These are phyloP conservation scores for Aspergillus sergii DNA, from an alignment of 2,329 filamentous ascomycete genomes.

Conservation along the genomic window DNA sequence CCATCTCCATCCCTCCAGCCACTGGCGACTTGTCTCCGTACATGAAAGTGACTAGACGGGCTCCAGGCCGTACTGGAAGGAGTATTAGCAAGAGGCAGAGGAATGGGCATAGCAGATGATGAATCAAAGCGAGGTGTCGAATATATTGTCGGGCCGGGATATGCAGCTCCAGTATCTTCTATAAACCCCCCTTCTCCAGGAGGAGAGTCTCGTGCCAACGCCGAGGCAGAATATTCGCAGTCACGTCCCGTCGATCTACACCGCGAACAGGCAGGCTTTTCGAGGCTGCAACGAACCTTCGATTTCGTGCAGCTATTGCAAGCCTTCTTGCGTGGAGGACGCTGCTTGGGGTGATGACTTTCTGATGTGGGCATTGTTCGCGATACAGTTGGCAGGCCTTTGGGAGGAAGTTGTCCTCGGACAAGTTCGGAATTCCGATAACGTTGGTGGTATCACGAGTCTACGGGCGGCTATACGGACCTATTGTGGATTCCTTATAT, in stretches of 20 bases:
- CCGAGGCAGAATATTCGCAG: slow-evolving; percentile 21
- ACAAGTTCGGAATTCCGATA: neutral
- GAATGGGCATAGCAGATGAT: neutral
- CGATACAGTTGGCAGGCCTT: neutral
- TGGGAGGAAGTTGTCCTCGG: neutral
- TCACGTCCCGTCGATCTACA: slow-evolving; percentile 17
- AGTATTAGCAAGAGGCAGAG: neutral
- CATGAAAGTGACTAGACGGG: neutral
- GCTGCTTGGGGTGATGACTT: neutral
- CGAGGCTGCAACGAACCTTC: slow-evolving; percentile 24
- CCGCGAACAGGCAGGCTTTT: slow-evolving; percentile 21
- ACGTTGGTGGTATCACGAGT: no score
- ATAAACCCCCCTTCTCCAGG: neutral
- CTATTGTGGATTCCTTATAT: neutral
- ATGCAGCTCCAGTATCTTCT: neutral
- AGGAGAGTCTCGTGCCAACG: neutral
- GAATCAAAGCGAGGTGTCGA: neutral
- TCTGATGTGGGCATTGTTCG: neutral
- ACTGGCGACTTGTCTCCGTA: no score
- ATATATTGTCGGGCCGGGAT: neutral
- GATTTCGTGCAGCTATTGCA: slow-evolving; percentile 22
- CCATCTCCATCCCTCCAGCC: neutral
- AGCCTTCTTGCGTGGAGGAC: slow-evolving; percentile 22
- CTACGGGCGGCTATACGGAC: neutral
- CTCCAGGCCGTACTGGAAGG: neutral